Percentiles rank a stretch among this genome's conserved stretches.
Evolutionary conservation across 805 yeast species (phyloP).

Genomic region (Saccharomycopsis javanensis): DNA sequence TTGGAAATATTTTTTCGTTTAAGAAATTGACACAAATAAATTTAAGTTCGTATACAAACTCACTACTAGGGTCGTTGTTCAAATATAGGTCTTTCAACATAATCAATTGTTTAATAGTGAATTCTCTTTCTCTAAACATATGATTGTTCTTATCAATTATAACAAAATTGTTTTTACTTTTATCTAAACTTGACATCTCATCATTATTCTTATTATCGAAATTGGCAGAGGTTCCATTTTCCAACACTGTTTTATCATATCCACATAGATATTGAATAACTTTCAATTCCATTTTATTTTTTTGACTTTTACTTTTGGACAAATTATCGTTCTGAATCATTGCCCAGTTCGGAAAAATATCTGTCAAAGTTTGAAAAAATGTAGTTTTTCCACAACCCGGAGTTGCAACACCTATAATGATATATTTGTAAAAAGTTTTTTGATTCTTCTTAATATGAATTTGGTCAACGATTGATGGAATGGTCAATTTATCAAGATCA

Average conservation of each 20-base stretch:
- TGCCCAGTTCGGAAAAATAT: slow-evolving; percentile 54
- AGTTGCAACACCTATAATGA: slow-evolving; percentile 77
- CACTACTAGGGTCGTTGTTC: not conserved
- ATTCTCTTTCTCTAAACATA: slow-evolving; percentile 55
- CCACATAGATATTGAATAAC: slow-evolving; percentile 29
- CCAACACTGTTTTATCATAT: slow-evolving; percentile 10
- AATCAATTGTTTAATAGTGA: slow-evolving; percentile 44
- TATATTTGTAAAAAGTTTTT: slow-evolving; percentile 32
- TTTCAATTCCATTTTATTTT: slow-evolving; percentile 38
- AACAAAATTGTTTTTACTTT: slow-evolving; percentile 38
- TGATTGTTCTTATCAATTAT: slow-evolving; percentile 82
- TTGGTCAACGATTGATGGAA: slow-evolving; percentile 14
- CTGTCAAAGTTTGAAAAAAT: slow-evolving; percentile 46
- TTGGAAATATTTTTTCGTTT: slow-evolving; percentile 22
- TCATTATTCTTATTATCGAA: slow-evolving; percentile 4
- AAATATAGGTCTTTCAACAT: not conserved
- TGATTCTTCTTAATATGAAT: slow-evolving; percentile 24
- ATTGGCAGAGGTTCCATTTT: not conserved
- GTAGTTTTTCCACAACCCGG: slow-evolving; percentile 96
- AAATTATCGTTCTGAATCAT: slow-evolving; percentile 78
- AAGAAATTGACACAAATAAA: slow-evolving; percentile 64
- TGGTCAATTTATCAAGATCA: not conserved
- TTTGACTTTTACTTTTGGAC: slow-evolving; percentile 32
- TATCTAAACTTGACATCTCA: slow-evolving; percentile 4
- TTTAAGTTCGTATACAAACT: slow-evolving; percentile 29